phyloP scores from a whole-genome alignment of 2,329 filamentous ascomycete genomes.

The Scleromitrula shiraiana region DNA sequence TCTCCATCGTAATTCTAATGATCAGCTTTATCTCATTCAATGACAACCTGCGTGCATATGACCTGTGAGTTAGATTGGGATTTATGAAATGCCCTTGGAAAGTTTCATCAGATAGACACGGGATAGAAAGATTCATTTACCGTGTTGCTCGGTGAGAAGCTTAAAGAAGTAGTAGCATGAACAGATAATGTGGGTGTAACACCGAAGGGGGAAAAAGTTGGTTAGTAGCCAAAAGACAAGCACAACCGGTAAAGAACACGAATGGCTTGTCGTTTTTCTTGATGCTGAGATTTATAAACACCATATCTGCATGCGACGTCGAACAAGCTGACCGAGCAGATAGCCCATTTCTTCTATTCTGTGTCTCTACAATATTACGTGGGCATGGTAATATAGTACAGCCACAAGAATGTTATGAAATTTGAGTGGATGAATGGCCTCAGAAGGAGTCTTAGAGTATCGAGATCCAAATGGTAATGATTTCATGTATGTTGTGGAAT shows the following conservation, averaged over 20 bases:
- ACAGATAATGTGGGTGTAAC: constrained; percentile 13
- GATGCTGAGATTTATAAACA: constrained; percentile 6
- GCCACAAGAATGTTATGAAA: constrained; percentile 18
- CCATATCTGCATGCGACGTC: constrained; percentile 21
- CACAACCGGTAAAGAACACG: constrained; percentile 8
- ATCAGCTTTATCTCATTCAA: constrained; percentile 7
- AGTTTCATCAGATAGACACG: constrained; percentile 11
- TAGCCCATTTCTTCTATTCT: constrained; percentile 3
- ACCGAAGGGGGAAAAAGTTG: constrained; percentile 3
- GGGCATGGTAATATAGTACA: constrained; percentile 11
- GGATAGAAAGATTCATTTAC: constrained; percentile 5
- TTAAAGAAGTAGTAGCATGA: constrained; percentile 15
- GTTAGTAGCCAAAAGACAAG: constrained; percentile 15
- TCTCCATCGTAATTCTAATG: constrained; percentile 3
- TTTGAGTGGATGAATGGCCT: constrained; percentile 1
- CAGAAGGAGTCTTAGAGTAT: constrained; percentile 12
- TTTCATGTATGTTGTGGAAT: constrained; percentile 14
- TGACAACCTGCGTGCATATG: constrained; percentile 13
- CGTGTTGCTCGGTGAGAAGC: constrained; percentile 14
- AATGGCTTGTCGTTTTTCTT: constrained; percentile 11
- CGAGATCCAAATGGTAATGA: constrained; percentile 3
- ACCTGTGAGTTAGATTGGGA: constrained; percentile 7
- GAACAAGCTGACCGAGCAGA: constrained; percentile 17
- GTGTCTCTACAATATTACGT: constrained; percentile 11
- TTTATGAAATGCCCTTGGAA: constrained; percentile 6